Conservation (phyloP, 2,329 filamentous ascomycete genomes). For the Diatrype stigma region DNA sequence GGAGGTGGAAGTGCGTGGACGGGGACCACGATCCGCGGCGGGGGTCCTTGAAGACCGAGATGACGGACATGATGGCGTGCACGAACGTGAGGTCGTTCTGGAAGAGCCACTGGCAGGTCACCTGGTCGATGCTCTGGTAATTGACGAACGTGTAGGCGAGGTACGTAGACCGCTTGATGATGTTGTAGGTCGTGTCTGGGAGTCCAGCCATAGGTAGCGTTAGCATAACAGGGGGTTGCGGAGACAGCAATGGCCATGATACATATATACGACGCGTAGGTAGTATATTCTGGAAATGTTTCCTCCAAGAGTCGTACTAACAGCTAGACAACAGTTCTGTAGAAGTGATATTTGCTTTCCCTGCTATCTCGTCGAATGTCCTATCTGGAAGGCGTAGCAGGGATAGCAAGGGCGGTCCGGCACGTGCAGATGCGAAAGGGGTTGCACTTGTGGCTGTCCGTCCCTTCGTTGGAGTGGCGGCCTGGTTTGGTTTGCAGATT, state of each 20-base stretch:
- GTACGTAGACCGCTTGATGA: neutral
- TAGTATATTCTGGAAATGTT: too few species aligned
- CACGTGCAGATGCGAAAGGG: neutral
- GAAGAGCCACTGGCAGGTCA: neutral
- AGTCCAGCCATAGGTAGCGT: neutral
- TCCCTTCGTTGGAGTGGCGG: too few species aligned
- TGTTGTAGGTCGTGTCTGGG: neutral
- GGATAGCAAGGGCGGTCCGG: neutral
- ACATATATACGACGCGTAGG: too few species aligned
- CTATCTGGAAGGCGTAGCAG: too few species aligned
- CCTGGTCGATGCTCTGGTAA: neutral
- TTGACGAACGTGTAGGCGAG: neutral
- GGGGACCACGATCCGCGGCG: neutral
- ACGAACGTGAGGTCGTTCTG: neutral
- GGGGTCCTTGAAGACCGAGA: neutral
- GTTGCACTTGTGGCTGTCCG: neutral
- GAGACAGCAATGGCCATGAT: neutral
- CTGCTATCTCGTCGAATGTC: neutral
- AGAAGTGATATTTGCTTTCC: neutral
- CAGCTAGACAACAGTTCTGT: neutral
- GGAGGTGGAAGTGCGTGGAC: neutral
- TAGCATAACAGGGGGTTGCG: neutral
- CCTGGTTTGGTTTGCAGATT: neutral
- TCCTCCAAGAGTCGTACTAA: neutral
- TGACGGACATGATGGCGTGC: neutral